Percentiles rank a stretch among this genome's conserved stretches.
phyloP scores from a whole-genome alignment of 768 basidiomycete genomes.

The Tephrocybe rancida region DNA sequence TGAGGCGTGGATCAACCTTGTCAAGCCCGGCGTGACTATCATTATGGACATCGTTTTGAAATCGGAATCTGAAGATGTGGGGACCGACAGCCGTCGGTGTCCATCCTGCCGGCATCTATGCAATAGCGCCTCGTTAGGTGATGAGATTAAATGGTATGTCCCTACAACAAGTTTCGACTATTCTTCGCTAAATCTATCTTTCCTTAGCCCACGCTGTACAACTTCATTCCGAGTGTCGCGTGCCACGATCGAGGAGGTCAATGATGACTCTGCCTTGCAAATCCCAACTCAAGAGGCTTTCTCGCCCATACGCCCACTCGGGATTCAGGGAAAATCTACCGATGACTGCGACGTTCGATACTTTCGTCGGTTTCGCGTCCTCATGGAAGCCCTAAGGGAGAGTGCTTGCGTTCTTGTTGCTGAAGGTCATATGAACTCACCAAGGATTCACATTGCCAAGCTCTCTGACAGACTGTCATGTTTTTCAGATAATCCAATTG shows the following conservation, averaged over 20 bases:
- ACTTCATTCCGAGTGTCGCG: neutral
- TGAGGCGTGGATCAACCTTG: neutral
- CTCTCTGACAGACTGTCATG: neutral
- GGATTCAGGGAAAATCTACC: neutral
- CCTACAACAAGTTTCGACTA: no score
- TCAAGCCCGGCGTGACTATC: slow-evolving; percentile 7
- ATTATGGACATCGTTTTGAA: slow-evolving; percentile 6
- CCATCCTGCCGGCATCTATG: neutral
- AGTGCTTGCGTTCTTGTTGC: slow-evolving; percentile 2
- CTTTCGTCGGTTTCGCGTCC: slow-evolving; percentile 3
- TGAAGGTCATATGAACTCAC: neutral
- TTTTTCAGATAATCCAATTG: slow-evolving; percentile 64
- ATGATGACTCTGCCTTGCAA: neutral
- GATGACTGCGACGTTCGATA: neutral
- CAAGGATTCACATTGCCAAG: neutral
- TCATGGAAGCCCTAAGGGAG: slow-evolving; percentile 1
- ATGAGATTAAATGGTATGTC: neutral
- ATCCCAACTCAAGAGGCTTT: neutral
- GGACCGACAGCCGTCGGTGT: neutral
- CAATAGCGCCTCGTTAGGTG: neutral
- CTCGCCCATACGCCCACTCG: neutral
- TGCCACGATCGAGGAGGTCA: neutral
- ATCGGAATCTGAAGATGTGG: neutral
- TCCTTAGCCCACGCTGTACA: neutral
- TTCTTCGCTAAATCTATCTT: neutral